Conservation (phyloP, 2,329 filamentous ascomycete genomes). For the Coleophoma crateriformis region DNA sequence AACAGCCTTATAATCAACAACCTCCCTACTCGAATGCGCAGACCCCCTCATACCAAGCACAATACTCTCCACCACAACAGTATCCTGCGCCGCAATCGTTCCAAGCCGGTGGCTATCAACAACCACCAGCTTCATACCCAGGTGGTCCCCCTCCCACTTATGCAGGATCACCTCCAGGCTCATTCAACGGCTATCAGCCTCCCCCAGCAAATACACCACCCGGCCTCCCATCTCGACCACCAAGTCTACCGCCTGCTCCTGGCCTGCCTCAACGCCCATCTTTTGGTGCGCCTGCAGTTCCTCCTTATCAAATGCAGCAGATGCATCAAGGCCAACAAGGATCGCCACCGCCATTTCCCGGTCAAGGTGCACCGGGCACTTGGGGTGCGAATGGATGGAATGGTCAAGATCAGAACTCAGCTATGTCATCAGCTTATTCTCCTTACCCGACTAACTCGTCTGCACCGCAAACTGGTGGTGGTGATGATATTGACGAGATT, state of each 20-base stretch:
- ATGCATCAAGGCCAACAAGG: conserved; percentile 44
- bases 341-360: conserved; percentile 13
- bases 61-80: conserved; percentile 26
- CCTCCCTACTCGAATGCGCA: conserved; percentile 27
- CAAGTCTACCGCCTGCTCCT: conserved; percentile 47
- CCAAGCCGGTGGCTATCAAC: conserved; percentile 22
- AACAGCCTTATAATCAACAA: conserved; percentile 31
- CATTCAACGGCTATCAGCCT: conserved; percentile 35
- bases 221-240: conserved; percentile 42
- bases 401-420: conserved; percentile 29
- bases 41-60: conserved; percentile 22
- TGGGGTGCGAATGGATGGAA: conserved; percentile 30
- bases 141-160: conserved; percentile 26
- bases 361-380: conserved; percentile 21
- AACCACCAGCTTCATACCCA: conserved; percentile 18
- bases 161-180: conserved; percentile 32
- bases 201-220: conserved; percentile 34
- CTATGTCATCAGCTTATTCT: conserved; percentile 31
- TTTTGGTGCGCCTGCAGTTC: conserved; percentile 44
- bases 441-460: conserved; percentile 32
- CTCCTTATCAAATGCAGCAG: conserved; percentile 44
- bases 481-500: conserved; percentile 59
- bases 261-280: conserved; percentile 56
- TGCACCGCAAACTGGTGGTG: conserved; percentile 24
- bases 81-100: conserved; percentile 24